Conservation (phyloP, 345 rosid genomes). For the Gossypium bickii region DNA sequence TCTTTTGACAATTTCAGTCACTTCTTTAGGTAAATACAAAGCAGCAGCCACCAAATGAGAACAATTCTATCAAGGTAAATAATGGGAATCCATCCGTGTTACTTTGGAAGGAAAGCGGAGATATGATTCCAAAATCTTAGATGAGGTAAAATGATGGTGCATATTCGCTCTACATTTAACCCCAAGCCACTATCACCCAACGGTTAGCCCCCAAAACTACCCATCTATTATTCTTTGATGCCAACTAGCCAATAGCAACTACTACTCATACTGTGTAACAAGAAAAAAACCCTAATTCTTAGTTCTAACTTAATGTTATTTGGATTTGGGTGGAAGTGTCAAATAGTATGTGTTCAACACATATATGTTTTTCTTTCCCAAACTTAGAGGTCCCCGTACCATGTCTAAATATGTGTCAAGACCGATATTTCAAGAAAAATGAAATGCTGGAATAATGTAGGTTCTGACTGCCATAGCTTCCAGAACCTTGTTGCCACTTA, state of each 20-base stretch:
- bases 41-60: neutral
- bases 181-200: neutral
- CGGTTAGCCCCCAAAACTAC: neutral
- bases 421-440: neutral
- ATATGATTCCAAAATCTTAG: slow-evolving; percentile 26
- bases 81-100: slow-evolving; percentile 3
- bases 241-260: neutral
- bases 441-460: neutral
- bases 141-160: slow-evolving; percentile 18
- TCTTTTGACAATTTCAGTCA: neutral
- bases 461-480: neutral
- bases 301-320: neutral
- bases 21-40: neutral
- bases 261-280: neutral
- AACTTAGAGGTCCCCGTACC: neutral
- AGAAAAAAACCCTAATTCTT: too few species aligned
- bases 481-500: neutral
- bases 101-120: slow-evolving; percentile 18
- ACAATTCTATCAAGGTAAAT: neutral
- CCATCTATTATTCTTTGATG: neutral
- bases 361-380: neutral
- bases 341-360: neutral
- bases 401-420: neutral
- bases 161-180: slow-evolving; percentile 7
- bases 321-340: neutral